Evolutionary conservation across 495 filamentous ascomycete species (phyloP), one percentile per base, ranked within the genome.

Genomic region (Penicillium malachiteum): DNA sequence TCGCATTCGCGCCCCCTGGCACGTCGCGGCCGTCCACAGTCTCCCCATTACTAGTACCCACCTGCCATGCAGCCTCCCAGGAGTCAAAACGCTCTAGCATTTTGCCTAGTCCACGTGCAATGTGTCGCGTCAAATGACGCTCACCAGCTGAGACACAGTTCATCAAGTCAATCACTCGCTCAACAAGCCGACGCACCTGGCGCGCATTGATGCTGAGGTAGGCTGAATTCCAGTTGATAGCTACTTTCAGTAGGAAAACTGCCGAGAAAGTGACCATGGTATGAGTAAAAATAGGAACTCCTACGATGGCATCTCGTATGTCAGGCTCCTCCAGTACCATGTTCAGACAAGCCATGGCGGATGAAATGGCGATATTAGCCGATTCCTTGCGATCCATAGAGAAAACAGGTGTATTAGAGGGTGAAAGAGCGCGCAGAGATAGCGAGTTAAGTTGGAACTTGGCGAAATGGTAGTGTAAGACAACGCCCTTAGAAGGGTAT

Each of bases 251-350:
- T 10, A 82, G 71, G 58, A 82, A 82, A 3, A 80, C 76, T 0
- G 83, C 81, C 12, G 79, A 79, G 57, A 81, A 86, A 10, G 81
- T 78, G 40, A 85, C 80, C 82, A 85, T 85, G n/a, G 83, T 84
- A 52, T 84, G 79, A 2, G 80, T 82, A 57, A 81, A 79, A 13
- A 84, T 83, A 7, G 79, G 76, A 41, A 81, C 84, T 0, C 80
- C 76, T 30, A 85, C 81, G 60, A 85, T 86, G 26, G 83, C 82
- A 50, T 78, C 71, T 7, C 80, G 79, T 16, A 86, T 78, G 46
- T 83, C 80, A 4, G 72, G 75, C 49, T 83, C 82, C 21, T 82
- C 77, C 1, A 85, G 65, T 5, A 84, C 77, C 58, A 84, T 73
- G 14, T 78, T 77, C 9, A 85, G 67, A 52, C 79, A 82, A 5